phyloP scores from a whole-genome alignment of 306 rosid genomes.

The Astragalus membranaceus region DNA sequence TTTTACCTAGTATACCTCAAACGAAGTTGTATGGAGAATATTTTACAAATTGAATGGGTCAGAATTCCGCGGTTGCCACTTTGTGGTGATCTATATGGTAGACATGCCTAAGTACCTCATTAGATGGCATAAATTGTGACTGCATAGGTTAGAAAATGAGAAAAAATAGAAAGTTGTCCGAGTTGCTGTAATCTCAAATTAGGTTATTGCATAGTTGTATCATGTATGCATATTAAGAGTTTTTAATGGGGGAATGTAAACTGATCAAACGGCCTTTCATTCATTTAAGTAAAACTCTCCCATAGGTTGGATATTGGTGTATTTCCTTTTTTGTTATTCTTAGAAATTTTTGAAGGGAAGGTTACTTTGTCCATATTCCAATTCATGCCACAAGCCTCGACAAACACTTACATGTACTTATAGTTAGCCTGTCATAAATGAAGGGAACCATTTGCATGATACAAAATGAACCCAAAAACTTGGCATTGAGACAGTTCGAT shows the following conservation, averaged over 20 bases:
- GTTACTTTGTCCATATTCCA: not conserved
- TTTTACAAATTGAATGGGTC: not conserved
- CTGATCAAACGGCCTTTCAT: not conserved
- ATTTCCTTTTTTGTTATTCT: not conserved
- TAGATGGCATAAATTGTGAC: not conserved
- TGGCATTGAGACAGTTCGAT: not conserved
- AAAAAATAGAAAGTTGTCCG: not conserved
- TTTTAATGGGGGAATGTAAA: not conserved
- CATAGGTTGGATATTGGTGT: not conserved
- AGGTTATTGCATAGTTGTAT: not conserved
- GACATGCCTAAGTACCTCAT: not conserved
- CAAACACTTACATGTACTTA: not conserved
- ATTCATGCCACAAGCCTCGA: not conserved
- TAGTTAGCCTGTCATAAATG: not conserved
- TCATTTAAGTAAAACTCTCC: not conserved
- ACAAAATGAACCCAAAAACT: not conserved
- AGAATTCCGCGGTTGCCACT: not conserved
- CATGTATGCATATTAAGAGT: not conserved
- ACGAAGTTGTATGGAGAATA: not conserved
- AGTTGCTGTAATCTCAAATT: not conserved
- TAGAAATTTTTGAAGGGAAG: not conserved
- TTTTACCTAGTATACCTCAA: constrained; percentile 2
- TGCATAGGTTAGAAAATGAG: not conserved
- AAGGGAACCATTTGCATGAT: not conserved
- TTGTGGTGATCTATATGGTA: not conserved